phyloP scores from a whole-genome alignment of 2,329 filamentous ascomycete species.

The Xylariaceae sp. region DNA sequence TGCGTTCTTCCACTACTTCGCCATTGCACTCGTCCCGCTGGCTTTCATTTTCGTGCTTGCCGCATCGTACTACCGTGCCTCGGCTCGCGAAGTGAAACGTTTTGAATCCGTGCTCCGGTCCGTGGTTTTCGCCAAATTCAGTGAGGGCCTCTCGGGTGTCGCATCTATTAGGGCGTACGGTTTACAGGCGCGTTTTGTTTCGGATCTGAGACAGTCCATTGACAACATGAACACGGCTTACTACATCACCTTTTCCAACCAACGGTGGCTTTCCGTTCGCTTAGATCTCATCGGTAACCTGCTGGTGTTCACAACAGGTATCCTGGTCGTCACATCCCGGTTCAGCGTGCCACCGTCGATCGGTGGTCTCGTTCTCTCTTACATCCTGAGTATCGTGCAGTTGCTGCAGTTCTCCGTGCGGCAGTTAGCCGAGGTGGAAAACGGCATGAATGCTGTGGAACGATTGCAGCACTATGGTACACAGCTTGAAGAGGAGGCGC shows the following conservation, averaged over 20 bases:
- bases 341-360: slow-evolving; percentile 82
- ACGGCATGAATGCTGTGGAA: slow-evolving; percentile 96
- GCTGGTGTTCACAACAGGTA: slow-evolving; percentile 81
- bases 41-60: slow-evolving; percentile 75
- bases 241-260: slow-evolving; percentile 91
- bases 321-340: slow-evolving; percentile 85
- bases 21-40: slow-evolving; percentile 56
- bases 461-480: slow-evolving; percentile 86
- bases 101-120: slow-evolving; percentile 88
- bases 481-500: slow-evolving; percentile 81
- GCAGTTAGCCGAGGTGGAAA: slow-evolving; percentile 92
- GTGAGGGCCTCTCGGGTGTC: slow-evolving; percentile 78
- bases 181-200: slow-evolving; percentile 67
- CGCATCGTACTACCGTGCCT: slow-evolving; percentile 81
- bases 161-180: slow-evolving; percentile 88
- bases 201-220: slow-evolving; percentile 64
- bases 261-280: slow-evolving; percentile 84
- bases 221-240: slow-evolving; percentile 94
- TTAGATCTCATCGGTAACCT: slow-evolving; percentile 79
- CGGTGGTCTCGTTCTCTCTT: slow-evolving; percentile 81
- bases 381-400: slow-evolving; percentile 88
- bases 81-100: slow-evolving; percentile 89
- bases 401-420: slow-evolving; percentile 95
- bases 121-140: slow-evolving; percentile 82
- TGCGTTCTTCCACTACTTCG: slow-evolving; percentile 89